Evolutionary conservation across 2,329 filamentous ascomycete species (phyloP), one percentile per base, ranked within the genome.

Genomic region (Parascedosporium putredinis): DNA sequence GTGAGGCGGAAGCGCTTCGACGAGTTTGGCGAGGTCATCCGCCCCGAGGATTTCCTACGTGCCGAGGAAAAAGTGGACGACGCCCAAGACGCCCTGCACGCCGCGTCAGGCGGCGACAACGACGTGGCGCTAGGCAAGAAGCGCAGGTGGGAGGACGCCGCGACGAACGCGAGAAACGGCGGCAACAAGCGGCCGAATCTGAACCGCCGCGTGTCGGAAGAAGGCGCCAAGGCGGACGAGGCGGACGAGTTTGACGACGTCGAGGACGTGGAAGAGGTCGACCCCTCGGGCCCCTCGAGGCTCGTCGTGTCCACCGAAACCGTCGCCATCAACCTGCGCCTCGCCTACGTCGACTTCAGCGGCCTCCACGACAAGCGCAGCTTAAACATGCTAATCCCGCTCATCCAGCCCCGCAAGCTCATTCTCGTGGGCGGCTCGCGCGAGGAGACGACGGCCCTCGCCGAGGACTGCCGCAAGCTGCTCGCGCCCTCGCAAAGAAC

Each of bases 321-420:
- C 1, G 64, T 97, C 23, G 71, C 74, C 9, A 72, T 91, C 51
- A 82, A 86, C 55, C 72, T 93, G 47, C 81, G 84, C 44, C 81
- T 98, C 55, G 86, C 86, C 2, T 93, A 86, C 64, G 82, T 98
- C 49, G 93, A 98, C 66, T 96, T 95, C 61, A 83, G 86, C 47
- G 93, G 91, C 22, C 69, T 97, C 22, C 91, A 97, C 64, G 93
- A 97, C 62, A 90, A 90, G 64, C 86, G 91, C 56, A 95, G 88
- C 64, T 71, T 98, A 45, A 88, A 91, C 65, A 96, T 96, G 83
- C 70, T 98, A 49, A 88, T 98, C 46, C 93, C 93, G 0, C 77
- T 97, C 5, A 95, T 98, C 56, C 84, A 90, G 59, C 93, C 93
- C 5, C 83, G 91, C 50, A 98, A 98, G 64, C 76, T 98, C 48